Base-by-base conservation (phyloP, 2,329 filamentous ascomycete species). In the Alternaria dauci region DNA sequence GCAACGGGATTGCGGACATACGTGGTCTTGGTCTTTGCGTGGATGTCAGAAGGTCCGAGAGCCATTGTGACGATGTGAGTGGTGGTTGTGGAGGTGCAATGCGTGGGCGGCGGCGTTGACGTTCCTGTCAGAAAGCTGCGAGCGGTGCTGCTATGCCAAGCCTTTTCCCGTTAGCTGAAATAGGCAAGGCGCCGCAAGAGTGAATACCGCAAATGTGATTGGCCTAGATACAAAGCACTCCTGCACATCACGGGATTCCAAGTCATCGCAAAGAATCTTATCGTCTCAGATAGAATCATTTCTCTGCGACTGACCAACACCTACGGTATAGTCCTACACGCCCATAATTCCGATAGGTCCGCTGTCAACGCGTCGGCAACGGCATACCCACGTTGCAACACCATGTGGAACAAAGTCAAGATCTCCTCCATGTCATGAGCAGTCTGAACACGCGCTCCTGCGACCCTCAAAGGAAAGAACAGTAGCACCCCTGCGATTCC, bases 401-500 rank as follows among this genome's bases (percentile, higher is more conserved):
- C 66, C n/a, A 34, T 46, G 4, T 51, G 43, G 14, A 71, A 55
- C 4, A 70, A 52, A 12, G 52, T 36, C 25, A 70, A 41, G 16
- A 71, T 67, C 7, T 55, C 48, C 5, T 54, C 23, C 44, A 58
- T 64, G 12, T 60, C 59, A 12, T 9, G 11, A 4, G 5, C 8
- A 18, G 69, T 55, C 14, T 20, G 48, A 8, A 64, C 67, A 32
- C 71, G 63, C 1, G 71, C 72, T 16, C 72, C 72, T 8, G 70
- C 70, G 8, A 74, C 70, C n/a, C 72, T 61, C 9, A 73, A 46
- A 18, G 72, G 72, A 36, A 73, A 72, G 58, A 74, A 70, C 11
- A 73, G 34, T 3, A 73, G 34, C 2, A 73, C 42, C 2, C 72
- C 71, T 9, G 70, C 61, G 30, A 63, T 47, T 2, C 71, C 70